Evolutionary conservation across 1,284 basidiomycete genomes (phyloP), one percentile per base, ranked within the genome.

Genomic region (Chalciporus piperatoides): DNA sequence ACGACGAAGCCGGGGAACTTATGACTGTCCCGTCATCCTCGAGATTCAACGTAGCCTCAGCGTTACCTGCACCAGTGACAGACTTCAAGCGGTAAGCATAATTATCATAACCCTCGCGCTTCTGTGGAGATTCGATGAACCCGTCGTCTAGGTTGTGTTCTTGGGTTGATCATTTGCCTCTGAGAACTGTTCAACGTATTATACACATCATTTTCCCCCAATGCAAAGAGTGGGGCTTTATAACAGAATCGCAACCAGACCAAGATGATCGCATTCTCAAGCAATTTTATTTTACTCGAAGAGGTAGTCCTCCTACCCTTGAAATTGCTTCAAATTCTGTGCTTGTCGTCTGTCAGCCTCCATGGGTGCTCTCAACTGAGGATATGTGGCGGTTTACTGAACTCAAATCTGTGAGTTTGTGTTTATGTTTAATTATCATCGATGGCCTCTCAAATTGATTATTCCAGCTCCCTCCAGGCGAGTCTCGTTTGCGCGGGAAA

Each of bases 281-380:
- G 35, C 63, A 65, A 51, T 67, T 68, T 41, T 67, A 64, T 39
- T 78, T 76, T 67, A 64, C 64, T 5, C 59, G 53, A 9, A 53
- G 37, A 24, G 54, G 58, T 23, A 60, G 49, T 43, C 28, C 48
- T 30, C 53, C 44, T 17, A 63, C 53, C 36, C 55, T 49, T 39
- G 61, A 59, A 41, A 64, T 63, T 21, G 56, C 56, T 41, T 55
- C 59, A 7, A 61, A 69, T 12, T 65, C 69, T 17, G 63, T 74
- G 3, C 58, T 71, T 10, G 60, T 79, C 38, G 67, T 68, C 42
- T 69, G 75, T 19, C 74, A 77, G 51, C 73, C 77, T 6, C 75
- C 77, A 0, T 78, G 78, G 78, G 68, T 78, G 28, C 57, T 76
- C 17, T 62, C 74, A 3, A 50, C 49, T 0, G 63, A 64, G 39